Conservation (phyloP, 78 protist genomes). For the Chrysochromulina tobinii region DNA sequence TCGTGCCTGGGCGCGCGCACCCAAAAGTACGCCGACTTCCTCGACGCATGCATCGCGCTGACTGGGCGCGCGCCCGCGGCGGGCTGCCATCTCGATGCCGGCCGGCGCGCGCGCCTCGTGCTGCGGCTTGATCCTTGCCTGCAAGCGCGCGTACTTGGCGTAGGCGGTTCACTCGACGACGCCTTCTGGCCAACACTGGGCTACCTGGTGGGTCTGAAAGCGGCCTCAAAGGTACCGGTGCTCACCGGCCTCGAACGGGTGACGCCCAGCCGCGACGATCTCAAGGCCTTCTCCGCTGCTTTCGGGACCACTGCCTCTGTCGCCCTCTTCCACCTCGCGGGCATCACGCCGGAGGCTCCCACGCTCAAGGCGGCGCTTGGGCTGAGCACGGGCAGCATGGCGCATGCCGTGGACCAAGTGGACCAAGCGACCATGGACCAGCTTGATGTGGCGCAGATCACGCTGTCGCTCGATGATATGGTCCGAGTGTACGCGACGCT, state of each 20-base stretch:
- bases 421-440: too few species aligned
- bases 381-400: too few species aligned
- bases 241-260: background rate
- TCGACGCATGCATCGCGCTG: background rate
- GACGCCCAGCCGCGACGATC: background rate
- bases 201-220: background rate
- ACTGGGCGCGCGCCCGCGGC: background rate
- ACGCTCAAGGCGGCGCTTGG: too few species aligned
- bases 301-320: background rate
- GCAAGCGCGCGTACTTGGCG: background rate
- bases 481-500: too few species aligned
- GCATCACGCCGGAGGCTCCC: background rate
- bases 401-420: too few species aligned
- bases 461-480: too few species aligned
- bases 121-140: background rate
- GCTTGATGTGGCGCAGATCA: too few species aligned
- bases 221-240: background rate
- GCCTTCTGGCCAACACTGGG: background rate
- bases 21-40: background rate
- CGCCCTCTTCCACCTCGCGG: background rate
- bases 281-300: background rate
- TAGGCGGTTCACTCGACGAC: background rate
- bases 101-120: background rate
- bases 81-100: background rate
- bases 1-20: background rate